A percentile compares a stretch with the other conserved stretches of the same genome.
phyloP scores from a whole-genome alignment of 2,329 filamentous ascomycete species.

The Fusarium sp. region DNA sequence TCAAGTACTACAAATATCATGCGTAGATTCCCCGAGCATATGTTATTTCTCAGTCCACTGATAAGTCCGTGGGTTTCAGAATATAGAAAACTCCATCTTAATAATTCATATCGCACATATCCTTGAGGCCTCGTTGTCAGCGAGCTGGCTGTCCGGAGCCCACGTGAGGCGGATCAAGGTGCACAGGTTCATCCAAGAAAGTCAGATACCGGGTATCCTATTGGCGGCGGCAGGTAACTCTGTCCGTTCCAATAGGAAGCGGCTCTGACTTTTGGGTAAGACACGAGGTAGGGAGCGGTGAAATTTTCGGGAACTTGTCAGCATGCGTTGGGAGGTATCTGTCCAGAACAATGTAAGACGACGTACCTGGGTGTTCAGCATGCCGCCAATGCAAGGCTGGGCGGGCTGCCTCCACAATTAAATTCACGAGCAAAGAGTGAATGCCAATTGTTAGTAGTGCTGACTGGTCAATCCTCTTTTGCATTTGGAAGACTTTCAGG shows the following conservation, averaged over 20 bases:
- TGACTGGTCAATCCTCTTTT: constrained; percentile 13
- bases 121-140: constrained; percentile 42
- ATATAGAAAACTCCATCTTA: neutral
- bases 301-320: constrained; percentile 33
- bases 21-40: neutral
- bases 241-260: constrained; percentile 29
- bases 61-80: neutral
- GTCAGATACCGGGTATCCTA: constrained; percentile 18
- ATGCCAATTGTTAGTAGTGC: constrained; percentile 1
- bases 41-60: neutral
- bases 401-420: constrained; percentile 40
- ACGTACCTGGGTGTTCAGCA: constrained; percentile 12
- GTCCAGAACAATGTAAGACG: constrained; percentile 22
- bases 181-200: constrained; percentile 23
- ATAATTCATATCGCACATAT: constrained; percentile 1
- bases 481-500: constrained; percentile 13
- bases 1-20: neutral
- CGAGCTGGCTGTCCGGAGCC: constrained; percentile 31
- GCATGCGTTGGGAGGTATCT: constrained; percentile 26
- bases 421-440: constrained; percentile 13
- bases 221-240: constrained; percentile 33
- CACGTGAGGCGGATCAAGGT: constrained; percentile 40
- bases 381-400: constrained; percentile 29
- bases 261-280: constrained; percentile 7
- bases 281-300: constrained; percentile 33